Conservation (phyloP, 352 stramenopile genomes). For the Halophytophthora polymorphica region DNA sequence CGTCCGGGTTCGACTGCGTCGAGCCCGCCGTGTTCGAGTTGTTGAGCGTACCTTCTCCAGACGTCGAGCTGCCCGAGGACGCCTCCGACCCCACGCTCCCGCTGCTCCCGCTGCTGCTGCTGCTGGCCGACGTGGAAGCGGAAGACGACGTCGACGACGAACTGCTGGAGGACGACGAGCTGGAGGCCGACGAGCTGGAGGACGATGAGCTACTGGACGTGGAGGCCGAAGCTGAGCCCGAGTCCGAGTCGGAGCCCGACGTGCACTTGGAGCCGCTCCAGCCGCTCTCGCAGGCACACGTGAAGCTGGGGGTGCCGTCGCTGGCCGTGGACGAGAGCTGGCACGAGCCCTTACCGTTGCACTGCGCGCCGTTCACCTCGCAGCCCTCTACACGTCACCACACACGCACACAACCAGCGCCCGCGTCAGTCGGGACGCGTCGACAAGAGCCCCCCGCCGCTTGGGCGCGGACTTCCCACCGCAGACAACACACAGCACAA, state of each 20-base stretch:
- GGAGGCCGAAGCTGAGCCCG: constrained; percentile 1
- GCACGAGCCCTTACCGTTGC: constrained; percentile 68
- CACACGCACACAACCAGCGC: neutral
- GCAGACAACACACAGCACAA: neutral
- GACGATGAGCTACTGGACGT: constrained; percentile 6
- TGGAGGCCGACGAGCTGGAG: constrained; percentile 7
- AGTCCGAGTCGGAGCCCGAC: constrained; percentile 12
- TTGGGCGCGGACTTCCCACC: too few relatives aligned
- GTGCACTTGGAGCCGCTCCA: constrained; percentile 69
- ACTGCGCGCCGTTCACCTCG: constrained; percentile 46
- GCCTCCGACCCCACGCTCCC: neutral
- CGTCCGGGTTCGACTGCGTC: constrained; percentile 8
- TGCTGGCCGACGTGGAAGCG: constrained; percentile 11
- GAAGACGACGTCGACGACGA: constrained; percentile 8
- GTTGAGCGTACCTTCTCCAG: constrained; percentile 1
- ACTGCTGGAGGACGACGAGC: constrained; percentile 6
- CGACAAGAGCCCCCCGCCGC: too few relatives aligned
- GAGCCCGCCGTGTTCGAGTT: constrained; percentile 16
- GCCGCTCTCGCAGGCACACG: constrained; percentile 62
- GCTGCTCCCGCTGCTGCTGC: constrained; percentile 1
- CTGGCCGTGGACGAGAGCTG: constrained; percentile 23
- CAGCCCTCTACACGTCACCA: constrained; percentile 26
- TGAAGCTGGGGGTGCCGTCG: constrained; percentile 37
- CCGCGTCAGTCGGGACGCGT: constrained; percentile 7
- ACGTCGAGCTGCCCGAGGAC: constrained; percentile 4